Evolutionary conservation across 148 eudicot genomes (phyloP).

Genomic region (Amaranthus palmeri): DNA sequence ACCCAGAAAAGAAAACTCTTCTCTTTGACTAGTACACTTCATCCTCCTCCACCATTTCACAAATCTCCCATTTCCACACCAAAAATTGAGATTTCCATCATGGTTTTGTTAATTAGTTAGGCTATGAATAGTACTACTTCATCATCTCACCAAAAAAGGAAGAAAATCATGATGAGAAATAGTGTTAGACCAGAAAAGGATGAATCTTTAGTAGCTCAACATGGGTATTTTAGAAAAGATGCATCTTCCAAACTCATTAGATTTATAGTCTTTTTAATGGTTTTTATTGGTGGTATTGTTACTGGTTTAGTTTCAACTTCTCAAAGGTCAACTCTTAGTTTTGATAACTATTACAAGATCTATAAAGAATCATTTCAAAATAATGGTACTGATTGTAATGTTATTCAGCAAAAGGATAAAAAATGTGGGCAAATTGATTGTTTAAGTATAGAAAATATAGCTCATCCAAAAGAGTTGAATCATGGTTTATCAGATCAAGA

Average conservation of each 20-base stretch:
- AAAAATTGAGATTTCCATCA: not conserved
- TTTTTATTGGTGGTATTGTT: not conserved
- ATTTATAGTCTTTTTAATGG: not conserved
- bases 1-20: too few relatives aligned
- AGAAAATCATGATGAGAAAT: not conserved
- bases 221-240: not conserved
- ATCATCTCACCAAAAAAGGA: not conserved
- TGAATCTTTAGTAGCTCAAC: not conserved
- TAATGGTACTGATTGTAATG: too few relatives aligned
- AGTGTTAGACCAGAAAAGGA: not conserved
- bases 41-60: too few relatives aligned
- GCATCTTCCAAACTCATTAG: not conserved
- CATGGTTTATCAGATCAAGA: conserved; percentile 1
- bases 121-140: not conserved
- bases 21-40: too few relatives aligned
- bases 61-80: too few relatives aligned
- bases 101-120: not conserved
- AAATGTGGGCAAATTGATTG: conserved; percentile 6
- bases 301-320: conserved; percentile 2
- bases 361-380: not conserved
- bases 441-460: not conserved
- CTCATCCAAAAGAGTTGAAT: conserved; percentile 1
- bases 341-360: conserved; percentile 3
- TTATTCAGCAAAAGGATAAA: too few relatives aligned
- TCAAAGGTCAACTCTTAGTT: conserved; percentile 7